Evolutionary conservation across 2,329 filamentous ascomycete genomes (phyloP), one percentile per base, ranked within the genome.

Genomic region (Metarhizium humberi): DNA sequence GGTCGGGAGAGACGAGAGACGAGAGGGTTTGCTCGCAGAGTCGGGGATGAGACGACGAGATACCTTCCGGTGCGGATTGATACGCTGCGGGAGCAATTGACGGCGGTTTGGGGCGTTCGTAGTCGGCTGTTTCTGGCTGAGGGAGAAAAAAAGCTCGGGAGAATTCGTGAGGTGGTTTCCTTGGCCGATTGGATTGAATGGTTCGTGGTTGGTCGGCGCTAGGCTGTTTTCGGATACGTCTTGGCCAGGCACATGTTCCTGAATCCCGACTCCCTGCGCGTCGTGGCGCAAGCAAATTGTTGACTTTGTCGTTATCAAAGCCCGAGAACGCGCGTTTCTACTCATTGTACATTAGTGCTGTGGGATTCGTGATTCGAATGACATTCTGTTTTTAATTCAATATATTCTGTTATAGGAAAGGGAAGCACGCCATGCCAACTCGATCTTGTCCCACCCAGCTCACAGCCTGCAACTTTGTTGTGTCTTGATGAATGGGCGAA

Each of bases 111-210:
- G 58, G 52, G 59, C 60, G 58, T 53, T 58, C 32, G 46, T 46
- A 59, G 56, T 54, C 16, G 49, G 54, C 49, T 55, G 59, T 60
- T 29, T 63, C 59, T 62, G 59, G 38, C 60, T 60, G 66, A 62
- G 48, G 42, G 63, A 63, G 63, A 73, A 74, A 75, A 75, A 76
- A 75, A 73, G 73, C 73, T 77, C 74, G 74, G 73, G 69, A 71
- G 68, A 71, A 73, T 63, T 73, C 70, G 71, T 69, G 66, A 67
- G 66, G 58, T 61, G 59, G 61, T 62, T 64, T 59, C 59, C 57
- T 57, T 61, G 60, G 47, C 40, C 38, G 49, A 43, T 59, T 61
- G 64, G 63, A 55, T 56, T 50, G 55, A 18, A 43, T 55, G 52
- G 47, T 30, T 20, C 6, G 42, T 38, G 29, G 51, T 50, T 29